A percentile compares a stretch with the other conserved stretches of the same genome.
Evolutionary conservation across 192 early-diverging fungal species (phyloP).

Genomic region (Allomyces macrogynus): DNA sequence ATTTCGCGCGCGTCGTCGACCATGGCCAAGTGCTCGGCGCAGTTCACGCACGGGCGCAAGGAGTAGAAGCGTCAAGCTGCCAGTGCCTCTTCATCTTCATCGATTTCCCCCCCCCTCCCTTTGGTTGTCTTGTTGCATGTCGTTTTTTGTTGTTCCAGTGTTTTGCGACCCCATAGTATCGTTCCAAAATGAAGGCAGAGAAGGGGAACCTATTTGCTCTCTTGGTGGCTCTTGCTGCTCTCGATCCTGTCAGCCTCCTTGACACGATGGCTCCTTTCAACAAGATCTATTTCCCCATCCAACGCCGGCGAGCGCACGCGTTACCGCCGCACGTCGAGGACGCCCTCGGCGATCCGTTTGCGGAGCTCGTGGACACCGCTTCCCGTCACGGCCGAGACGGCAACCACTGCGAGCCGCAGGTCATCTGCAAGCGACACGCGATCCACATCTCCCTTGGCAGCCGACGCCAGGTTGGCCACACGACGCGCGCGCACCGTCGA

Average conservation of each 20-base stretch:
- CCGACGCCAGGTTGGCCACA: too few species aligned
- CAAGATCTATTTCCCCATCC: too few species aligned
- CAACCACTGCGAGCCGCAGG: too few species aligned
- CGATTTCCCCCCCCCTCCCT: neutral
- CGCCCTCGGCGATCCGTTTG: too few species aligned
- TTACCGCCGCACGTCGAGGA: too few species aligned
- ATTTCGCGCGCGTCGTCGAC: slow-evolving; percentile 80
- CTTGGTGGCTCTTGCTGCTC: neutral
- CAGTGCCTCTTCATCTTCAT: neutral
- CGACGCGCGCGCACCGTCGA: neutral
- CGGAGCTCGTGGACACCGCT: too few species aligned
- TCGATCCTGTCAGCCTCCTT: neutral
- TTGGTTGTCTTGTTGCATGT: too few species aligned
- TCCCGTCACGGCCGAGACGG: too few species aligned
- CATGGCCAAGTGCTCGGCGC: slow-evolving; percentile 83
- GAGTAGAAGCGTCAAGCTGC: neutral
- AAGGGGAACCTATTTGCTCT: neutral
- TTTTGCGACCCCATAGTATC: neutral
- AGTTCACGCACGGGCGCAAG: slow-evolving; percentile 7
- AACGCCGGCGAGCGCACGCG: too few species aligned
- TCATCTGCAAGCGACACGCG: too few species aligned
- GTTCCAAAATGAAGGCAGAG: neutral
- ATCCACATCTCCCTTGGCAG: too few species aligned
- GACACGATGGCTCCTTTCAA: neutral
- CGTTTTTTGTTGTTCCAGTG: too few species aligned